Base-by-base conservation (phyloP, 1,284 basidiomycete genomes). In the Rhizopogon hawkerae region DNA sequence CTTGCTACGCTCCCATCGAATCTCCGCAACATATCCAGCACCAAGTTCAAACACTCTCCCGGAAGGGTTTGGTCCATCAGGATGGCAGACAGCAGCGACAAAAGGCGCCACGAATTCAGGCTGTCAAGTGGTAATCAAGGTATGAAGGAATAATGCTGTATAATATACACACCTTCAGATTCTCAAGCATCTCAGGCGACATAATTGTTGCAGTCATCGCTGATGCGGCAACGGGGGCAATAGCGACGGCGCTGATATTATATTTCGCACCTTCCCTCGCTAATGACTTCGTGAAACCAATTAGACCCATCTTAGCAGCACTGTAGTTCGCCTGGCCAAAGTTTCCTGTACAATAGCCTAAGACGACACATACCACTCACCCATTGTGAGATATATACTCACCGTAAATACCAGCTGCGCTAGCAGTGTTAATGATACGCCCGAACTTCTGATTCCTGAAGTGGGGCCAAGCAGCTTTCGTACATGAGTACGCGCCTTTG, bases 371-470 rank as follows among this genome's bases (percentile, higher is more conserved):
- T 48, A 13, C n/a, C 1, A 38, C 14, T 36, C 8, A 39, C 10
- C 7, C 2, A 49, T 2, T 6, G 24, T 10, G 26, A 31, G 9
- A 31, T 31, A 31, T 7, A 24, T 2, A 60, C 72, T 38, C 52
- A 85, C 87, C 89, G 58, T 90, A 91, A 39, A 92, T 69, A 5
- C 89, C 90, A 47, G 89, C 88, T 23, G 89, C 87, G 56, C 91
- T 94, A 24, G 92, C 75, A n/a, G 89, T 93, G 71, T 95, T 97
- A 60, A 98, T 77, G 55, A 98, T 77, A 47, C 92, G 83, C 11
- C 93, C 93, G 58, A 89, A 96, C 72, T 93, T 92, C 66, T 97
- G 92, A 63, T 90, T 89, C 60, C 91, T 81, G 78, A 99, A 96
- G 65, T 90, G 72, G 2, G 94, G 92, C 96, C 95, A 99, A 31